Evolutionary conservation across 176 grass and related monocot species (phyloP), one percentile per base, ranked within the genome.

Genomic region (Otatea glauca): DNA sequence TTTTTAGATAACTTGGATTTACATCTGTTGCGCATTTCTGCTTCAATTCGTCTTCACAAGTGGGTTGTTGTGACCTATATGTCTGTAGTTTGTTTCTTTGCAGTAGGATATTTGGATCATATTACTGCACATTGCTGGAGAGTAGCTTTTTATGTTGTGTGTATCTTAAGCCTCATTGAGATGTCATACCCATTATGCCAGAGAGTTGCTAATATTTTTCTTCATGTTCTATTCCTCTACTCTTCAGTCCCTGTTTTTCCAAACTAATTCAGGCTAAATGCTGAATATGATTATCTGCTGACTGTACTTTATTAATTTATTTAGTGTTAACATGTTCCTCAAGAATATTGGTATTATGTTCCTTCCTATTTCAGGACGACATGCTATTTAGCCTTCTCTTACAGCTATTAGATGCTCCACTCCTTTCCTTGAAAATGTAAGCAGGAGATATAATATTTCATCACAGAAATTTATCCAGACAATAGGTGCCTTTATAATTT

Each of bases 371-470:
- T 84, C 86, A 95, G 96, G 96, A 98, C 75, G 91, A 92, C 87
- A 94, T 95, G 86, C 75, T 95, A 68, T 98, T 93, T 78, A 83
- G 47, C 71, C 76, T 95, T 63, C 85, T 98, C 17, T 89, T 98
- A 81, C 55, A 88, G 74, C 93, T 98, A 83, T 84, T 93, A 69
- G 91, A 95, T 92, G 85, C 65, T 59, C 92, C 89, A 65, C 71
- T 74, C 44, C 68, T 92, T 89, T 82, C 50, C 58, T 84, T 76
- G 54, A 65, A 93, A 75, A 75, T 85, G 93, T 98, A 85, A 98
- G 93, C 55, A 81, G 13, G 49, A 79, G 34, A 37, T 66, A 72
- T 38, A 49, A 9, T 61, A 62, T 18, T 39, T 81, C 37, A 42
- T 68, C 25, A 21, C 27, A 64, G 62, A 82, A 79, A 18, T 34